Evolutionary conservation across 129 eudicot genomes (phyloP).

Genomic region (Saposhnikovia divaricata): DNA sequence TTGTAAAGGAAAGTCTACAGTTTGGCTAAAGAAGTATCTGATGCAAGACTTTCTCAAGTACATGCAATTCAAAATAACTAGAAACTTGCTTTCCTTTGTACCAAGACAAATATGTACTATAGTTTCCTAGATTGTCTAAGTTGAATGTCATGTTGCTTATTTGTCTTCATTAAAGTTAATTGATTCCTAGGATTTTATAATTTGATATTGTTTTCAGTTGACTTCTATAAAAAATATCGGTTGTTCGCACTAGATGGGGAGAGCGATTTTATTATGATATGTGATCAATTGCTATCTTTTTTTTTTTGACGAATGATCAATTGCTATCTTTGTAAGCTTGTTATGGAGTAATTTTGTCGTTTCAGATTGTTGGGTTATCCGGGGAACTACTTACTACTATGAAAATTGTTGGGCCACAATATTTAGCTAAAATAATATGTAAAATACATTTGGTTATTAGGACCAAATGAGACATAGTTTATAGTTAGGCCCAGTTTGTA

Average conservation of each 20-base stretch:
- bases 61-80: neutral
- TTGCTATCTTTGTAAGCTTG: too few species aligned
- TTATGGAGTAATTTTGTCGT: neutral
- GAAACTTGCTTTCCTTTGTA: neutral
- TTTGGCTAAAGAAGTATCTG: slow-evolving; percentile 39
- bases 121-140: neutral
- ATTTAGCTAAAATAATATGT: too few species aligned
- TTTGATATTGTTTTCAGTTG: neutral
- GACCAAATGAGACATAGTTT: too few species aligned
- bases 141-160: neutral
- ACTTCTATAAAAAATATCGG: neutral
- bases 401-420: too few species aligned
- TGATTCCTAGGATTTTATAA: neutral
- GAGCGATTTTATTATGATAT: neutral
- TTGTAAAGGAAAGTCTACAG: too few species aligned
- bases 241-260: neutral
- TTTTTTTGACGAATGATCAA: too few species aligned
- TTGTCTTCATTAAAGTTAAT: neutral
- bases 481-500: too few species aligned
- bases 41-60: neutral
- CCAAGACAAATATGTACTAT: neutral
- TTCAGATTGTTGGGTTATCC: neutral
- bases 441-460: too few species aligned
- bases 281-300: too few species aligned
- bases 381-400: neutral